These are phyloP conservation scores for Schizopora paradoxa DNA, from an alignment of 1,284 basidiomycete species.

Conservation along the genomic window DNA sequence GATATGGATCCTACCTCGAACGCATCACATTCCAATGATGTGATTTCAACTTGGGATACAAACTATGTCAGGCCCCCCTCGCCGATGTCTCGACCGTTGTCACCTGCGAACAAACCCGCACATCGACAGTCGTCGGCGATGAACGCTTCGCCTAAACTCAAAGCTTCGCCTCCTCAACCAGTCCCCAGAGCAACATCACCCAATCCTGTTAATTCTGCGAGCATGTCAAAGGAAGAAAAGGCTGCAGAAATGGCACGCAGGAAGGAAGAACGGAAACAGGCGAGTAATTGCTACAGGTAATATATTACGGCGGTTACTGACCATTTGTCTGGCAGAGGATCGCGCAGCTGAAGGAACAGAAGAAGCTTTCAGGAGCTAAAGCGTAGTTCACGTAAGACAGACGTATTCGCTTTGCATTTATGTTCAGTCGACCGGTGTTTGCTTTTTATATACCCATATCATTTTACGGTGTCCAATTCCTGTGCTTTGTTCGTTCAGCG, in stretches of 20 bases:
- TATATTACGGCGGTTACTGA: conserved; percentile 9
- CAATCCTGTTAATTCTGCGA: conserved; percentile 26
- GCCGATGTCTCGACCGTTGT: not conserved
- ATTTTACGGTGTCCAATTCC: too few species aligned
- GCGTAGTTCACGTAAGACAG: conserved; percentile 1
- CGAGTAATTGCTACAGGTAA: conserved; percentile 27
- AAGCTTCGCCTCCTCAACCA: conserved; percentile 4
- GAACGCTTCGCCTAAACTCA: conserved; percentile 6
- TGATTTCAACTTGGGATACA: too few species aligned
- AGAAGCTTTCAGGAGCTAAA: conserved; percentile 32
- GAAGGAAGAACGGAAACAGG: conserved; percentile 84
- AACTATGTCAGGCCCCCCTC: too few species aligned
- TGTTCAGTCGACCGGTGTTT: not conserved
- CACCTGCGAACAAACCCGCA: conserved; percentile 1
- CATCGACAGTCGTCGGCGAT: not conserved
- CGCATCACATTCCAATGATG: too few species aligned
- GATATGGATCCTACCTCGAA: conserved; percentile 6
- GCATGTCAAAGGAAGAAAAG: conserved; percentile 82
- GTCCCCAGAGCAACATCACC: conserved; percentile 1
- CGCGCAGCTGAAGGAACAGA: conserved; percentile 66
- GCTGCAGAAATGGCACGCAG: conserved; percentile 83
- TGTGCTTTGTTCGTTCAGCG: too few species aligned
- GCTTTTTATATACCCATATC: too few species aligned
- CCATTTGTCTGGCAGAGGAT: conserved; percentile 43
- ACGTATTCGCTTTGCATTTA: not conserved